phyloP scores from a whole-genome alignment of 2,329 filamentous ascomycete genomes.

The Coniochaeta sp. region DNA sequence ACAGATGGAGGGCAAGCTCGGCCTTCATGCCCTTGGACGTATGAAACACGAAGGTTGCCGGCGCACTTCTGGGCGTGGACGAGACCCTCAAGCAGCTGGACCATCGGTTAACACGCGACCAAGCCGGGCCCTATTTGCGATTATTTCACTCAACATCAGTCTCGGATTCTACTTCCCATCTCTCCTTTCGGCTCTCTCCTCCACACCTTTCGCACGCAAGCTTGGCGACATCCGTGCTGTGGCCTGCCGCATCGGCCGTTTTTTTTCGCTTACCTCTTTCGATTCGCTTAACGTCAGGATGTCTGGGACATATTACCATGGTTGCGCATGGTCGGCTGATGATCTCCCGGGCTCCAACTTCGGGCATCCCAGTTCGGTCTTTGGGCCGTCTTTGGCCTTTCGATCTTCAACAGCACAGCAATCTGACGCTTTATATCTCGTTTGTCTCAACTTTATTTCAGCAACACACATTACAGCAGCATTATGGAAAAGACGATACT shows the following conservation, averaged over 20 bases:
- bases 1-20: neutral
- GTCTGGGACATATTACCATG: neutral
- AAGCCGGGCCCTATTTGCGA: too few relatives aligned
- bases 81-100: neutral
- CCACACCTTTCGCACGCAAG: neutral
- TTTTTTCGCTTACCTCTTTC: neutral
- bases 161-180: neutral
- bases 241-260: neutral
- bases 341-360: neutral
- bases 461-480: too few relatives aligned
- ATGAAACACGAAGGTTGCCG: neutral
- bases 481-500: too few relatives aligned
- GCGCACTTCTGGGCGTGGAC: neutral
- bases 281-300: neutral
- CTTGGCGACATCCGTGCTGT: neutral
- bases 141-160: neutral
- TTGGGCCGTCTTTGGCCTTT: too few relatives aligned
- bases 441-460: too few relatives aligned
- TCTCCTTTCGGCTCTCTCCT: neutral
- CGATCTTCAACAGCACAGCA: too few relatives aligned
- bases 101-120: too few relatives aligned
- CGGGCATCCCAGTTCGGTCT: too few relatives aligned
- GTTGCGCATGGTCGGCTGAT: neutral
- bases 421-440: too few relatives aligned
- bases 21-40: neutral